Base-by-base conservation (phyloP, 352 stramenopile species). In the Elongisporangium prolatum region DNA sequence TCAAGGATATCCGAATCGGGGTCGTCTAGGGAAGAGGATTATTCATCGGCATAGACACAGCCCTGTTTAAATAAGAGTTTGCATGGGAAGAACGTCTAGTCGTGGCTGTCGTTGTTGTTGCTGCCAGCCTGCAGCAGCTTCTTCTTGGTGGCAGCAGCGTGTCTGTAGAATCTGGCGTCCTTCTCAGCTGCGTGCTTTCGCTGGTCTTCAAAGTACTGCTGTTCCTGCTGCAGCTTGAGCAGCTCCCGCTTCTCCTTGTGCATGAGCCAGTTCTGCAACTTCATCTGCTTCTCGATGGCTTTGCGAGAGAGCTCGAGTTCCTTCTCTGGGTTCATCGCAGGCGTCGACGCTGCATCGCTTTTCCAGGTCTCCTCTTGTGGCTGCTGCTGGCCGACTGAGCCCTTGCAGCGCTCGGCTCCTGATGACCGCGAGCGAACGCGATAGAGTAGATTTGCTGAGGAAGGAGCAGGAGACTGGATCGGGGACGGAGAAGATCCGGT, bases 221-320 rank as follows among this genome's bases (percentile, higher is more conserved):
- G 80, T 54, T 97, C 85, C 47, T 84, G 72, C 25, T 94, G 76
- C 21, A 95, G 72, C 59, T 89, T 88, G 28, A 90, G 65, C 54
- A 95, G 67, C 58, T 96, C 86, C 47, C 82, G 77, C 25, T 81
- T 75, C 59, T 97, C 90, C 55, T 97, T 97, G 55, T 96, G 82
- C 16, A 93, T 72, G 18, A 96, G 69, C 88, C 88, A 97, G 34
- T 84, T 90, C 52, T 96, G 86, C 22, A 97, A 62, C 50, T 95
- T 95, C 2, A 85, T 80, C 55, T 97, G 86, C 71, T 96, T 96
- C 59, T 93, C 86, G 57, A 96, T 94, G 16, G 86, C 86, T 49
- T 94, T 91, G 20, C 81, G 80, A 5, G 78, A 84, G 11, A 74
- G 48, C 54, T 87, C 79, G 17, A 92, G 65, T 58, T 89, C 75